Conservation (phyloP, 1,284 basidiomycete species). For the Moniliella sp. region DNA sequence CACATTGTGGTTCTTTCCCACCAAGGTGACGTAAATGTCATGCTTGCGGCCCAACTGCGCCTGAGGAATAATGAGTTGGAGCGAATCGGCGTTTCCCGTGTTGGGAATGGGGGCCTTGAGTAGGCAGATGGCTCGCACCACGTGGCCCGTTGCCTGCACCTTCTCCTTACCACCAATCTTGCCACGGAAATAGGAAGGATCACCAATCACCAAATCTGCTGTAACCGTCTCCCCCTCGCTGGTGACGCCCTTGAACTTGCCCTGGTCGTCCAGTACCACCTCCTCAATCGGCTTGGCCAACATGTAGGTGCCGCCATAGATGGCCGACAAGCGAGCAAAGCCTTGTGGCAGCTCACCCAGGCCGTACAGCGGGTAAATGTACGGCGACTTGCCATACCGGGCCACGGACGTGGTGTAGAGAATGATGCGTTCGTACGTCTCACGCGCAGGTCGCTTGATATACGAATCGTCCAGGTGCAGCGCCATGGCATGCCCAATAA, state of each 20-base stretch:
- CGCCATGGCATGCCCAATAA: slow-evolving; percentile 97
- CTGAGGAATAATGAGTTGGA: slow-evolving; percentile 95
- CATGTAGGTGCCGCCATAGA: slow-evolving; percentile 99
- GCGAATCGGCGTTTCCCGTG: slow-evolving; percentile 70
- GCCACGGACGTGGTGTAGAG: slow-evolving; percentile 97
- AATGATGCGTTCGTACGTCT: slow-evolving; percentile 79
- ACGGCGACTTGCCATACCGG: slow-evolving; percentile 95
- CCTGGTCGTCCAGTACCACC: slow-evolving; percentile 55
- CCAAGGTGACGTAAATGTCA: slow-evolving; percentile 95
- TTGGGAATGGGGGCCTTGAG: slow-evolving; percentile 93
- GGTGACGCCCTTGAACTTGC: slow-evolving; percentile 79
- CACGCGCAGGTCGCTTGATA: slow-evolving; percentile 69
- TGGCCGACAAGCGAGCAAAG: slow-evolving; percentile 79
- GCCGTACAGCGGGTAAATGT: slow-evolving; percentile 97
- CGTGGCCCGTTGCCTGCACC: slow-evolving; percentile 78
- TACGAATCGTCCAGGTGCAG: slow-evolving; percentile 83
- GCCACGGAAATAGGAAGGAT: slow-evolving; percentile 70
- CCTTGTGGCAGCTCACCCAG: slow-evolving; percentile 96
- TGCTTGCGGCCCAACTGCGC: slow-evolving; percentile 86
- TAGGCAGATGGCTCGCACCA: slow-evolving; percentile 88
- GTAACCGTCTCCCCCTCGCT: slow-evolving; percentile 78
- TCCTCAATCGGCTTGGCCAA: slow-evolving; percentile 83
- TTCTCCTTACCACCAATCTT: slow-evolving; percentile 53
- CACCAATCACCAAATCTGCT: slow-evolving; percentile 91
- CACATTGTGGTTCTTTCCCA: slow-evolving; percentile 89